Evolutionary conservation across 2,329 filamentous ascomycete genomes (phyloP), one percentile per base, ranked within the genome.

Genomic region (Myriangium duriaei): DNA sequence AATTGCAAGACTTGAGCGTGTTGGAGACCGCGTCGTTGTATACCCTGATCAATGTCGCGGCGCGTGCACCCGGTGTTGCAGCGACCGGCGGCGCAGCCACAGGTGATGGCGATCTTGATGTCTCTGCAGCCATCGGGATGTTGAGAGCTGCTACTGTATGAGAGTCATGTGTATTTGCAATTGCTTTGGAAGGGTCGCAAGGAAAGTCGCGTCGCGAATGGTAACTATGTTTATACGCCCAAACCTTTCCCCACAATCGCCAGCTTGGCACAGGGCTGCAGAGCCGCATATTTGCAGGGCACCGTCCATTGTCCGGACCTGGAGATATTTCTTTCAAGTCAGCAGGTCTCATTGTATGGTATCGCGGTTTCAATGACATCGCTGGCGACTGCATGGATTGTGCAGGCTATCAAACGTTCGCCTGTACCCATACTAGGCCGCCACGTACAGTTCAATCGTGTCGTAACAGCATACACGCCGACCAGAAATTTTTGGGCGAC

Each of bases 1-100:
- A 71, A 7, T 66, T 72, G 54, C 72, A 75, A 36, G 72, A 72
- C 44, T 70, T 68, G n/a, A 78, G 54, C 1, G 74, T 72, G 43
- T 73, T 69, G 9, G 65, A 62, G 14, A 77, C 63, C 11, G 75
- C 74, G 42, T 73, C 64, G 38, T 63, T 60, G 59, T 75, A 79
- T 45, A 78, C 65, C 46, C 73, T 71, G 49, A 72, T 66, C 5
- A 79, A 61, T 33, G 69, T 69, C 32, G 69, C 63, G 15, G 73
- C 74, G 58, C 74, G 74, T 16, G 68, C 71, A 19, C 74, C 73
- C 2, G 72, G 74, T 1, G 70, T 59, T 19, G 67, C 58, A 30
- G 71, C 57, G 37, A 71, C 57, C 10, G 73, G 71, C 4, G 70
- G 66, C n/a, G 64, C 58, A 10, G 64, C 61, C 3, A 62, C 62